phyloP scores from a whole-genome alignment of 1,139 yeast genomes.

The Candida sp. region DNA sequence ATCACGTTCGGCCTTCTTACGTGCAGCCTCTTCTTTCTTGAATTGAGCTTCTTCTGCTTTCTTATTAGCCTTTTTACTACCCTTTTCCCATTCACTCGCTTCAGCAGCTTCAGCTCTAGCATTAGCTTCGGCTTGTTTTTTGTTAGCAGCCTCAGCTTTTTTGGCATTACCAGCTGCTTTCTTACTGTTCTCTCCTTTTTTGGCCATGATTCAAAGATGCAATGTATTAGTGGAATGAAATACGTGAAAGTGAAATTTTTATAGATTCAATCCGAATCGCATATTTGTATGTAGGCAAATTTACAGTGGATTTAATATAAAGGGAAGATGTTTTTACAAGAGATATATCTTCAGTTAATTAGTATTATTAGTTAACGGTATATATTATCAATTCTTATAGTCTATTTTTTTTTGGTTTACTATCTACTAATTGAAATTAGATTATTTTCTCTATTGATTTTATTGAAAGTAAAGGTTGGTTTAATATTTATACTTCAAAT shows the following conservation, averaged over 20 bases:
- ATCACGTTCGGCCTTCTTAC: constrained; percentile 64
- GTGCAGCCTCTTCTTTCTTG: constrained; percentile 61
- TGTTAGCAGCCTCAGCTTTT: constrained; percentile 66
- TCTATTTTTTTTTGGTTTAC: too few relatives aligned
- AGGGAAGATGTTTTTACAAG: too few relatives aligned
- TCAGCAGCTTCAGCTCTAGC: constrained; percentile 52
- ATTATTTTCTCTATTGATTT: too few relatives aligned
- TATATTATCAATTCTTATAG: too few relatives aligned
- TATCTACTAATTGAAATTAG: too few relatives aligned
- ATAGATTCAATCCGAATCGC: background rate
- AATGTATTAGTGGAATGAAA: too few relatives aligned
- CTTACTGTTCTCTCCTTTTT: constrained; percentile 58
- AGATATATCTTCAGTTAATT: too few relatives aligned
- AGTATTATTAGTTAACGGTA: too few relatives aligned
- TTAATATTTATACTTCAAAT: too few relatives aligned
- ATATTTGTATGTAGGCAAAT: background rate
- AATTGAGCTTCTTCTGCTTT: constrained; percentile 65
- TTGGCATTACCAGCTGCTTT: constrained; percentile 70
- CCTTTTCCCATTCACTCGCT: constrained; percentile 67
- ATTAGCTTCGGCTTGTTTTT: constrained; percentile 54
- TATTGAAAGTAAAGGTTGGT: too few relatives aligned
- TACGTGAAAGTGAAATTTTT: too few relatives aligned
- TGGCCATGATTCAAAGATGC: constrained; percentile 43
- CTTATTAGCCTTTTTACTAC: constrained; percentile 66
- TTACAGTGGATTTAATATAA: too few relatives aligned